Evolutionary conservation across 495 filamentous ascomycete species (phyloP), one percentile per base, ranked within the genome.

Genomic region (Jackrogersella multiformis): DNA sequence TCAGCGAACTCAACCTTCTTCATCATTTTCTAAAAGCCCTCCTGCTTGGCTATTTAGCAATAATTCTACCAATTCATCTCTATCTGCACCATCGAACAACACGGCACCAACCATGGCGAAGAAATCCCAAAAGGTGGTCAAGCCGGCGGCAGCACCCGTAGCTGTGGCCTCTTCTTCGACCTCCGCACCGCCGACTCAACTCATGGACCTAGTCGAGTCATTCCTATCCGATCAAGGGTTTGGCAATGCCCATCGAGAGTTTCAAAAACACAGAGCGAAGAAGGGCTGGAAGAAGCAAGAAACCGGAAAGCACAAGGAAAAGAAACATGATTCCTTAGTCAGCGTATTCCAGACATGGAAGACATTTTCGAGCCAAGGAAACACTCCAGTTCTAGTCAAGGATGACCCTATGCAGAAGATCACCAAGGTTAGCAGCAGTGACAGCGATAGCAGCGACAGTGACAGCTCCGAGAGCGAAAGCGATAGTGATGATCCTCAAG

Each of bases 161-260:
- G 9, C 51, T 45, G 36, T 53, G 0, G 5, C 63, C 7, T 46
- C 66, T 18, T 35, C 56, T 2, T 46, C 61, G 16, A 30, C 70
- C 1, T 36, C 70, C 5, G 21, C 48, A 55, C 84, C 84, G 30
- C 84, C 89, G 8, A 65, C 82, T 16, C 83, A 87, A 70, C 76
- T 93, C 13, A 72, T 92, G 62, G 83, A 86, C 38, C 79, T 91
- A n/a, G 82, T 93, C 65, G 84, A 85, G 28, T 77, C 79, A 12
- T 92, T 92, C 77, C 81, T 93, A 28, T 80, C 83, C 64, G 85
- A 89, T 38, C 84, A 89, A 73, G 85, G 87, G 28, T 91, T 90
- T 66, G 71, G 81, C 16, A 78, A 78, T 38, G 84, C 90, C 24
- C 85, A 83, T 58, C 75, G 80, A 60, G 80, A 86, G 2, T 88